These are phyloP conservation scores for Cladosporium cucumerinum DNA, from an alignment of 2,329 filamentous ascomycete genomes.

Conservation along the genomic window DNA sequence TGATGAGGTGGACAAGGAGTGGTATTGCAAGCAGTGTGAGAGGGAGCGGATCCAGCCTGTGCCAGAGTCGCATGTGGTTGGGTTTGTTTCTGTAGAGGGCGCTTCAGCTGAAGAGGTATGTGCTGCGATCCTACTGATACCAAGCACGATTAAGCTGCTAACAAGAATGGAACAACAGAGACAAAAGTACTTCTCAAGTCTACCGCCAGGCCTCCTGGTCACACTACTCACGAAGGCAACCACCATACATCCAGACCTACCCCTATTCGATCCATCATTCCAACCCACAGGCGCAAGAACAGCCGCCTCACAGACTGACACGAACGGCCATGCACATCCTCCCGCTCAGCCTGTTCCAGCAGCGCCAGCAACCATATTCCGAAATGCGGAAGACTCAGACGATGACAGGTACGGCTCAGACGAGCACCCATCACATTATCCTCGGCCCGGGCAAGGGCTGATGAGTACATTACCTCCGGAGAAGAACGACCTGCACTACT, in stretches of 20 bases:
- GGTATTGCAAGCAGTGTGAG: conserved; percentile 67
- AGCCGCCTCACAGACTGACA: conserved; percentile 31
- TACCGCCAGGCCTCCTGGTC: conserved; percentile 61
- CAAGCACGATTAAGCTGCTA: neutral
- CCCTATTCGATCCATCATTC: conserved; percentile 55
- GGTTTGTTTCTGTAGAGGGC: conserved; percentile 39
- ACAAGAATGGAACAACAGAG: conserved; percentile 21
- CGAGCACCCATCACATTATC: conserved; percentile 57
- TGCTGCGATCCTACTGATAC: neutral
- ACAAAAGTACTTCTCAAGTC: conserved; percentile 54
- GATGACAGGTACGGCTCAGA: conserved; percentile 55
- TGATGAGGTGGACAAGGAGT: conserved; percentile 62
- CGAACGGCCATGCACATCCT: conserved; percentile 23
- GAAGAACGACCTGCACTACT: conserved; percentile 57
- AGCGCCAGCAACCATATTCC: conserved; percentile 23
- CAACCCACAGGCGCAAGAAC: conserved; percentile 4
- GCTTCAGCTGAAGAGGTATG: conserved; percentile 44
- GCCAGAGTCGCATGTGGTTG: conserved; percentile 39
- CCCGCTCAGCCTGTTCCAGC: conserved; percentile 18
- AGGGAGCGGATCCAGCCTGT: conserved; percentile 44
- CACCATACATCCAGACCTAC: conserved; percentile 60
- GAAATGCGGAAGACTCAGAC: conserved; percentile 40
- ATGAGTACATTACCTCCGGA: conserved; percentile 52
- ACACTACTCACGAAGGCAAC: conserved; percentile 62
- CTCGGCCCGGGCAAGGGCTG: conserved; percentile 60